These are phyloP conservation scores for Fagopyrum homotropicum DNA, from an alignment of 148 eudicot species.

Conservation along the genomic window DNA sequence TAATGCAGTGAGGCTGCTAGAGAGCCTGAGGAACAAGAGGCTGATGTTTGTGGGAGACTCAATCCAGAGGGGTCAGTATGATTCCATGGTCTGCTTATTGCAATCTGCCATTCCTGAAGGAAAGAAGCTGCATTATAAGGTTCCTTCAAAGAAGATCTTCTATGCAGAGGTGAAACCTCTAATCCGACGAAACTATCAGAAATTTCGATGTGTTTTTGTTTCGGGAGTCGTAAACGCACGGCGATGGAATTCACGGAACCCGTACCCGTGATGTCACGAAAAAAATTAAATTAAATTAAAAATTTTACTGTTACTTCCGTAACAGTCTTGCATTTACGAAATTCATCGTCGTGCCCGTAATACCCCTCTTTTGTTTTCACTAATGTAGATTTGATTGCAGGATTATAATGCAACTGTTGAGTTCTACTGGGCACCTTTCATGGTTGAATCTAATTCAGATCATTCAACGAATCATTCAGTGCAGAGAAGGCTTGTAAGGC, in stretches of 20 bases:
- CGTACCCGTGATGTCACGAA: too few relatives aligned
- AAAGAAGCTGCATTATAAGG: slow-evolving; percentile 44
- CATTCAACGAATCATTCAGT: slow-evolving; percentile 80
- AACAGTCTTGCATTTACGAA: too few relatives aligned
- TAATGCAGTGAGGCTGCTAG: slow-evolving; percentile 63
- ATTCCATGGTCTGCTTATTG: slow-evolving; percentile 83
- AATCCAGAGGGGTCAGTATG: slow-evolving; percentile 80
- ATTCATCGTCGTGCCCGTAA: too few relatives aligned
- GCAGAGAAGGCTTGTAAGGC: slow-evolving; percentile 55
- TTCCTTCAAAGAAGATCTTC: slow-evolving; percentile 89
- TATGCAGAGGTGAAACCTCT: slow-evolving; percentile 46
- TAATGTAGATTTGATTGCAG: slow-evolving; percentile 21
- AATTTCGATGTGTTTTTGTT: not conserved
- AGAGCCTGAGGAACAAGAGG: slow-evolving; percentile 68
- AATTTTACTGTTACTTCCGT: too few relatives aligned
- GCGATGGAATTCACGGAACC: too few relatives aligned
- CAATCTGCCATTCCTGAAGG: slow-evolving; percentile 63
- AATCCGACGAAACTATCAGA: not conserved
- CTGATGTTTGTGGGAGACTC: slow-evolving; percentile 95
- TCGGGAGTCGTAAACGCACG: too few relatives aligned
- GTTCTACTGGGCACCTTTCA: slow-evolving; percentile 96
- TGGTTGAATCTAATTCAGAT: slow-evolving; percentile 84
- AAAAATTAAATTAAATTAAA: too few relatives aligned
- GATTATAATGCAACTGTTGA: slow-evolving; percentile 86
- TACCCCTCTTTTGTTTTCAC: not conserved